phyloP scores from a whole-genome alignment of 1,284 basidiomycete species.

The Phlebopus sp. region DNA sequence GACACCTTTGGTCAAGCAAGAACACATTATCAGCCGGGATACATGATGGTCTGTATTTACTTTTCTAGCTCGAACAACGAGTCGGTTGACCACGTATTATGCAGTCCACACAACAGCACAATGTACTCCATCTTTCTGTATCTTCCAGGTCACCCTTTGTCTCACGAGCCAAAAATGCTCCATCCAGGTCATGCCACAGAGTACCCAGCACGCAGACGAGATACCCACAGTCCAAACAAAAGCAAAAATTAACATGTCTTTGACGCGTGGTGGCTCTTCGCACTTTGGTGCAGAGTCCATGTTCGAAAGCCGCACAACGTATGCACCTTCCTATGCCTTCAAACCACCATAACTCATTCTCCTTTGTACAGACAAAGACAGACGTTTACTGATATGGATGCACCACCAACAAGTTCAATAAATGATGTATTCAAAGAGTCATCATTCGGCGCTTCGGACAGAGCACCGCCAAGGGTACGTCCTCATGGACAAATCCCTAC shows the following conservation, averaged over 20 bases:
- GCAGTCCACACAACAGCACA: slow-evolving; percentile 60
- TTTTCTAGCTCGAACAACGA: background rate
- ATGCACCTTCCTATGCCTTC: slow-evolving; percentile 11
- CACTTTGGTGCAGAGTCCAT: slow-evolving; percentile 79
- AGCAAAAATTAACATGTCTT: slow-evolving; percentile 68
- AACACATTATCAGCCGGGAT: slow-evolving; percentile 73
- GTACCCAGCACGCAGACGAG: slow-evolving; percentile 63
- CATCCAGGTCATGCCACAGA: slow-evolving; percentile 51
- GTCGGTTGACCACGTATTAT: slow-evolving; percentile 3
- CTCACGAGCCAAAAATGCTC: background rate
- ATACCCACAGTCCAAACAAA: slow-evolving; percentile 69
- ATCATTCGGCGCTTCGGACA: slow-evolving; percentile 27
- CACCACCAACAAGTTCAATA: slow-evolving; percentile 67
- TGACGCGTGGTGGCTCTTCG: slow-evolving; percentile 57
- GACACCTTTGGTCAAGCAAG: slow-evolving; percentile 66
- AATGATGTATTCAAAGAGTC: slow-evolving; percentile 66
- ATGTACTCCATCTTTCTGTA: slow-evolving; percentile 34
- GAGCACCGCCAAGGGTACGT: slow-evolving; percentile 34
- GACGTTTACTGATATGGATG: slow-evolving; percentile 65
- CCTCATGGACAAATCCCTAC: background rate
- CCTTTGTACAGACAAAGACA: slow-evolving; percentile 48
- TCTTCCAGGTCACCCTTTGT: background rate
- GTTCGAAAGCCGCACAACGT: slow-evolving; percentile 68
- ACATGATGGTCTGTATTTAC: slow-evolving; percentile 56
- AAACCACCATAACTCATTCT: slow-evolving; percentile 1